Evolutionary conservation across 306 rosid species (phyloP), one percentile per base, ranked within the genome.

Genomic region (Begonia fuchsioides): DNA sequence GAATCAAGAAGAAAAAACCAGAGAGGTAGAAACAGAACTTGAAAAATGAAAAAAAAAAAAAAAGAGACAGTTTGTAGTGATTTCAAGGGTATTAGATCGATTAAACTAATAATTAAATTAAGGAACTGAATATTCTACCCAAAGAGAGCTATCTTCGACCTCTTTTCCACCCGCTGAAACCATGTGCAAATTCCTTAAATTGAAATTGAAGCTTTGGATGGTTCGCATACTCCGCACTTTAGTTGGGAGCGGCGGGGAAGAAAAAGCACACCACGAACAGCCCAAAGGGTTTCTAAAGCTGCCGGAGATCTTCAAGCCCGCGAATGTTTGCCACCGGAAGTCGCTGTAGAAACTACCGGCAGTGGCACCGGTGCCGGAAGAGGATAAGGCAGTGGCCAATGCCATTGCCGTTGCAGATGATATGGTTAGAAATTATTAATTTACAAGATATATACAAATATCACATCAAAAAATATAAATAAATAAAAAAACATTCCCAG

Each of bases 141-240:
- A 73, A 61, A 70, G 17, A 57, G 60, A 76, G 53, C 75, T 68
- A 40, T 78, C 87, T 40, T 74, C 79, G 32, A 93, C 76, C 43
- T 74, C 86, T 71, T 73, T 79, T 13, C 82, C 79, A 13, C 58
- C 49, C 51, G 97, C 90, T 43, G 60, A 67, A 50, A 40, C 45
- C 39, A 49, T 20, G 32, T 20, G 59, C 26, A 56, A 57, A 59
- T 60, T 58, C 46, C 39, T 64, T 10, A 62, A 56, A 15, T 52
- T 77, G 19, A 51, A 62, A 57, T 26, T 60, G 41, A 61, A 62
- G 39, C 26, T 59, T 38, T 14, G 48, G 48, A 13, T 50, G 11
- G 52, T 32, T 55, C 65, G 66, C 13, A 45, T 4, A 51, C 54
- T 63, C 77, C 67, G 61, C 44, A 62, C 57, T 47, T 62, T 66